phyloP scores from a whole-genome alignment of 768 basidiomycete species.

The Multifurca ochricompacta region DNA sequence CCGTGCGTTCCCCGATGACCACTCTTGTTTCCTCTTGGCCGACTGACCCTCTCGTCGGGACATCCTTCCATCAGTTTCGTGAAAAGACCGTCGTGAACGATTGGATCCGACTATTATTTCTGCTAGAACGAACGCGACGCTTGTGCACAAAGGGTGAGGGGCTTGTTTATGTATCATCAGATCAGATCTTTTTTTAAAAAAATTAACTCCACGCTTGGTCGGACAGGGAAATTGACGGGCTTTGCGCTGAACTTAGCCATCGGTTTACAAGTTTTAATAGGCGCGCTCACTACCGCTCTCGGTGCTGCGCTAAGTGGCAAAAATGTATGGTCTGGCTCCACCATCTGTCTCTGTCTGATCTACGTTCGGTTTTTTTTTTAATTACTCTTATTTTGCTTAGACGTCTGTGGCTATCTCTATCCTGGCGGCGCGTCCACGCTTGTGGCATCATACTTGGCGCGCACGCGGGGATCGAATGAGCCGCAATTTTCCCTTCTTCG shows the following conservation, averaged over 20 bases:
- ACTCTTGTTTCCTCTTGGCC: not conserved
- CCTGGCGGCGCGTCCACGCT: slow-evolving; percentile 58
- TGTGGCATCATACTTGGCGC: slow-evolving; percentile 65
- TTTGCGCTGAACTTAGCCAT: slow-evolving; percentile 24
- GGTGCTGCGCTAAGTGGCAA: slow-evolving; percentile 24
- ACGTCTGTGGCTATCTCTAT: slow-evolving; percentile 33
- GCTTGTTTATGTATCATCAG: not conserved
- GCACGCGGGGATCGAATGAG: slow-evolving; percentile 59
- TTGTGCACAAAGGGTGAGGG: not conserved
- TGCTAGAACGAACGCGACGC: not conserved
- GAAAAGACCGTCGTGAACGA: not conserved
- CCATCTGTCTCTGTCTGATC: not conserved
- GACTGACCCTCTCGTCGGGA: not conserved
- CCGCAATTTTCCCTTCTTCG: slow-evolving; percentile 55
- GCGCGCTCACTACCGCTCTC: slow-evolving; percentile 26
- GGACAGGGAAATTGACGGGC: slow-evolving; percentile 16
- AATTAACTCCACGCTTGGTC: not conserved
- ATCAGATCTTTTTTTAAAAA: not conserved
- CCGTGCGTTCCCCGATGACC: not conserved
- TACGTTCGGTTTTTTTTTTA: no score
- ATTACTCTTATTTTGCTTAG: slow-evolving; percentile 18
- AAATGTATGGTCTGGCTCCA: not conserved
- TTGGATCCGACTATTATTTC: not conserved
- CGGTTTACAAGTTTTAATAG: slow-evolving; percentile 26
- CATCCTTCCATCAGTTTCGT: not conserved